Evolutionary conservation across 176 grass and related monocot genomes (phyloP), one percentile per base, ranked within the genome.

Genomic region (Metroxylon sagu): DNA sequence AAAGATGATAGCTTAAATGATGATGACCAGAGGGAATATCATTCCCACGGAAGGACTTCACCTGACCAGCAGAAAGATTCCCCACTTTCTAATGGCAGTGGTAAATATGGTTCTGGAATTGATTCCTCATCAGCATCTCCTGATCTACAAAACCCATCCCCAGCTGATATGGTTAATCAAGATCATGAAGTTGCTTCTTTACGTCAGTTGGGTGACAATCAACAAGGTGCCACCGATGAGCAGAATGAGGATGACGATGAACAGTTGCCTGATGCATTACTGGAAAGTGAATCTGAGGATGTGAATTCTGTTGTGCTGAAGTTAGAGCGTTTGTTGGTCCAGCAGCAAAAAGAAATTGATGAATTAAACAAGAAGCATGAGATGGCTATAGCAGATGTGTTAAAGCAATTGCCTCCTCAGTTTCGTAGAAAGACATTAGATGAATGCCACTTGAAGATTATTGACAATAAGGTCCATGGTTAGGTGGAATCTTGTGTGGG

Each of bases 291-390:
- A 19, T 14, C 59, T 4, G 29, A 62, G 48, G 15, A 49, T 26
- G 15, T 27, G 50, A 59, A 4, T 14, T 71, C 70, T 16, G 26
- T 65, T 19, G 35, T 4, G 1, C 29, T 72, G 67, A 85, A 53
- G 48, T 52, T 85, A 65, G 51, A 69, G 29, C 5, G 53, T 27
- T 62, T 89, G 35, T 53, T 89, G 16, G 51, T 26, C 3, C 26
- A 82, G 39, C 86, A 89, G 57, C 50, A 79, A 35, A 65, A 73
- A 21, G 86, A 89, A 53, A 62, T 85, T 19, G 71, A 19, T 57
- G 50, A 5, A 3, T 3, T 89, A 19, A 53, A 59, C 65, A 79
- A 56, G 59, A 85, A 89, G 62, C 81, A 85, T 0, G 50, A 78
- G 7, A 30, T 52, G 25, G 77, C 61, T 4, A 69, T 89, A 72